Evolutionary conservation across 257 asterid genomes (phyloP), one percentile per base, ranked within the genome.

Genomic region (Solanum arcanum): DNA sequence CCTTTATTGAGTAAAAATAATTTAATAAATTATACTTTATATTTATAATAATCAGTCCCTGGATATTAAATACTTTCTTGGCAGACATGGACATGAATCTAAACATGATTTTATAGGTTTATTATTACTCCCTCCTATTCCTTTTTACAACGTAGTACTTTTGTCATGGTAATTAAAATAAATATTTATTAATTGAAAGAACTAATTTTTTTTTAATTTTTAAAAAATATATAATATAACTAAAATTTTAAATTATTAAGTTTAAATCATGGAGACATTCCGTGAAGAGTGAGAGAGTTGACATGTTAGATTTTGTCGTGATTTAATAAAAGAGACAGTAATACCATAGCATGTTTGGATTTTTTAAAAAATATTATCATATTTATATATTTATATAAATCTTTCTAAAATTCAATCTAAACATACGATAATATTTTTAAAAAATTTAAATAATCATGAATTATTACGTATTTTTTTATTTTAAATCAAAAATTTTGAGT

Each of bases 361-460:
- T 62, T 62, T 4, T 0, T 0, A 0, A 9, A 60, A 60, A 23
- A 52, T 23, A 3, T 23, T 62, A 62, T 23, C 1, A 2, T 59
- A 59, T 59, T 59, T 59, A 59, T 8, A 2, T 59, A 59, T 59
- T 59, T 59, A 21, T 3, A 59, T 8, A 11, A 5, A 21, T 59
- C 0, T 59, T 59, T 59, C 9, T 3, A 59, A 9, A 21, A 56
- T 56, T 20, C 7, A 2, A 56, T 20, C 3, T 20, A 56, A 0
- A n/a, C 12, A 21, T 59, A 2, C 21, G 9, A 21, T n/a, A 59
- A 21, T 21, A 8, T 23, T 62, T 10, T 62, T 23, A 3, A 62
- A 9, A 12, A 23, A 0, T 23, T 0, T 1, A 1, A 62, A 9
- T 5, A 12, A 62, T 62, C n/a, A 4, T 11, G 5, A 23, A 23